A percentile compares a stretch with the other conserved stretches of the same genome.
These are phyloP conservation scores for Lodderomyces beijingensis DNA, from an alignment of 1,139 yeast genomes.

Conservation along the genomic window DNA sequence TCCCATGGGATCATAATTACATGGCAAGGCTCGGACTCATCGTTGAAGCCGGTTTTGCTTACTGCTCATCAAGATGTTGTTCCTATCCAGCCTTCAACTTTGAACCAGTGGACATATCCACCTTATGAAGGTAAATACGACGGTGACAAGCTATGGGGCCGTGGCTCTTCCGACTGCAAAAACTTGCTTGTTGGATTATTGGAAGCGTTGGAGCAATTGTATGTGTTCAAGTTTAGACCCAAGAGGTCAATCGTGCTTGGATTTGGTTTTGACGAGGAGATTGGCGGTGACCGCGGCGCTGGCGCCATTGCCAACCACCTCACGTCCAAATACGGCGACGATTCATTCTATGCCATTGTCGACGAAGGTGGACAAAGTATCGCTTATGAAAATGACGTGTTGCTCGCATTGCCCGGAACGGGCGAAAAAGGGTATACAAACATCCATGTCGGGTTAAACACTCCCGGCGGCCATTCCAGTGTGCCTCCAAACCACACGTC, in stretches of 20 bases:
- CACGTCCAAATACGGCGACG: conserved; percentile 27
- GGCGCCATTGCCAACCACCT: conserved; percentile 22
- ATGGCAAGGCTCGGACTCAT: conserved; percentile 22
- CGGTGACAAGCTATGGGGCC: conserved; percentile 39
- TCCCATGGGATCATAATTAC: conserved; percentile 26
- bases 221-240: conserved; percentile 30
- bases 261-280: conserved; percentile 45
- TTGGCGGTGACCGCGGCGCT: conserved; percentile 31
- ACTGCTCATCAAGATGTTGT: conserved; percentile 46
- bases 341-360: conserved; percentile 33
- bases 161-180: conserved; percentile 47
- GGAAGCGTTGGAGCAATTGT: conserved; percentile 38
- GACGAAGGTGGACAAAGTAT: conserved; percentile 40
- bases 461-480: conserved; percentile 47
- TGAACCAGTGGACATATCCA: conserved; percentile 34
- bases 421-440: conserved; percentile 41
- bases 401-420: conserved; percentile 50
- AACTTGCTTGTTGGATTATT: conserved; percentile 37
- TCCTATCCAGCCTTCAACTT: conserved; percentile 33
- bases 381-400: conserved; percentile 33
- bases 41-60: conserved; percentile 31
- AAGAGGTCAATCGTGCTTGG: conserved; percentile 37
- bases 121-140: conserved; percentile 43
- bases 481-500: conserved; percentile 43
- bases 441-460: conserved; percentile 26